Conservation (phyloP, 805 yeast genomes). For the Hanseniaspora lindneri region DNA sequence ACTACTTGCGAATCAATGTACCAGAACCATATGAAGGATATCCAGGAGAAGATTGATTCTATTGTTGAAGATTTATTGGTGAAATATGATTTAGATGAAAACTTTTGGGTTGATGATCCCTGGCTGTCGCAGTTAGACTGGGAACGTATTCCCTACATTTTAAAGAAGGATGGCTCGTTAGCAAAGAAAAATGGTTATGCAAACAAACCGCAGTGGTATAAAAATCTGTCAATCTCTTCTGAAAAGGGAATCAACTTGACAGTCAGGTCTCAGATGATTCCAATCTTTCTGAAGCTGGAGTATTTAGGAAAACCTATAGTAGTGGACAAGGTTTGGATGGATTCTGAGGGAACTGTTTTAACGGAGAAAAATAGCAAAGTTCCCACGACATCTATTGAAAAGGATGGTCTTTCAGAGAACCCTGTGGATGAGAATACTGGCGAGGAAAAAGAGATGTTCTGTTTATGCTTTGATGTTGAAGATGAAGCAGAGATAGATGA, state of each 20-base stretch:
- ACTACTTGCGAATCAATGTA: constrained; percentile 54
- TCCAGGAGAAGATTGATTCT: constrained; percentile 45
- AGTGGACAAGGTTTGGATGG: constrained; percentile 32
- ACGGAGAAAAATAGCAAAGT: not conserved
- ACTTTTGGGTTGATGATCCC: constrained; percentile 44
- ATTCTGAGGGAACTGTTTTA: not conserved
- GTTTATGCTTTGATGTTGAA: constrained; percentile 78
- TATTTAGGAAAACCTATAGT: constrained; percentile 79
- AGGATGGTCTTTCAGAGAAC: not conserved
- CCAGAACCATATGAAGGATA: constrained; percentile 43
- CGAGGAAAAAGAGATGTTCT: not conserved
- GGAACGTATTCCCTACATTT: constrained; percentile 49
- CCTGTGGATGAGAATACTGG: not conserved
- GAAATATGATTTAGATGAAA: constrained; percentile 31
- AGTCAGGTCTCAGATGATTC: constrained; percentile 61
- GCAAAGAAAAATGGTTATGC: constrained; percentile 67
- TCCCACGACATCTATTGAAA: too few species aligned
- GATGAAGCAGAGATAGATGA: constrained; percentile 22
- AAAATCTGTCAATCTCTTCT: constrained; percentile 35
- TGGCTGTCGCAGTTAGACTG: constrained; percentile 90
- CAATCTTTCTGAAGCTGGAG: constrained; percentile 58
- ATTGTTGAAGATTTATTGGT: constrained; percentile 50
- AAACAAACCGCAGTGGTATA: constrained; percentile 92
- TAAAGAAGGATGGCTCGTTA: constrained; percentile 59
- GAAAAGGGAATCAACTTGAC: constrained; percentile 43